Conservation (phyloP, 106 monocot genomes). For the Allium sativum region DNA sequence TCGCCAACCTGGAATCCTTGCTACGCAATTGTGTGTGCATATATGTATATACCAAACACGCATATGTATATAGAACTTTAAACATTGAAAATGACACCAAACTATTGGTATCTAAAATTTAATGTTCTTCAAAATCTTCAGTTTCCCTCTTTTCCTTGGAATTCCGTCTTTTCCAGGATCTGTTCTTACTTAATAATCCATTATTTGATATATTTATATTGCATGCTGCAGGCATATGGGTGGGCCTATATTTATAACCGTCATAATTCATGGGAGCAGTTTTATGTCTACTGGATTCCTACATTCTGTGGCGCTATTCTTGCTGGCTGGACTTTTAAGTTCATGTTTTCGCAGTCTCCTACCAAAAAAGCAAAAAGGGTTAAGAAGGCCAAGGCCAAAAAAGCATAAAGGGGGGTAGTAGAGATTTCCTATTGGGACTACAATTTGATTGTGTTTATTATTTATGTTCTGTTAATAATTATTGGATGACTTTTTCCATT, state of each 20-base stretch:
- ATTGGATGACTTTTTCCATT: too few relatives aligned
- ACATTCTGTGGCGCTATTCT: slow-evolving; percentile 17
- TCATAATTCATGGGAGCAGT: slow-evolving; percentile 13
- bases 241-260: slow-evolving; percentile 66
- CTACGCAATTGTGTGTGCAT: too few relatives aligned
- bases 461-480: too few relatives aligned
- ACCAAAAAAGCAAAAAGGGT: slow-evolving; percentile 8
- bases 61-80: too few relatives aligned
- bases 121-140: too few relatives aligned
- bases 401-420: neutral
- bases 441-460: too few relatives aligned
- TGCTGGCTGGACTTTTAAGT: slow-evolving; percentile 12
- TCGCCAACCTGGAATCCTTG: too few relatives aligned
- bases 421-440: too few relatives aligned
- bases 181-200: neutral
- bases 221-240: slow-evolving; percentile 52
- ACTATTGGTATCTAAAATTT: too few relatives aligned
- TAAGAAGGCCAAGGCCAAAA: neutral
- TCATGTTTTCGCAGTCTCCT: slow-evolving; percentile 5
- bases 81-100: too few relatives aligned
- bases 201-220: neutral
- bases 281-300: slow-evolving; percentile 18
- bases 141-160: too few relatives aligned
- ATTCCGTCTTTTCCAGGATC: neutral
- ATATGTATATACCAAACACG: too few relatives aligned